Conservation (phyloP, 1,139 yeast genomes). For the Taphrina deformans region DNA sequence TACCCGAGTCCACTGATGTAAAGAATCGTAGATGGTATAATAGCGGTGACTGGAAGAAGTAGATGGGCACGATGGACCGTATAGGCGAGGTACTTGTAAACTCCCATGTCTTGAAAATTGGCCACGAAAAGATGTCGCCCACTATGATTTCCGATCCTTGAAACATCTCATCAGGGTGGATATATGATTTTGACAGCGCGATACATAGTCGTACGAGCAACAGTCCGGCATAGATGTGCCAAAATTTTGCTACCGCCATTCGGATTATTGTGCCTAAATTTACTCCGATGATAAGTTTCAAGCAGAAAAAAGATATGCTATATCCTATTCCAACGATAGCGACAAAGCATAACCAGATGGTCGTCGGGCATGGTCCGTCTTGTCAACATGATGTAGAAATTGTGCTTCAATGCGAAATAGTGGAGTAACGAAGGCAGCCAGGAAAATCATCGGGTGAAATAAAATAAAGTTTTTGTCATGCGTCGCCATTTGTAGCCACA, state of each 20-base stretch:
- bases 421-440: too few relatives aligned
- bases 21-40: conserved; percentile 44
- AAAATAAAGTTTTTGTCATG: too few relatives aligned
- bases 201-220: conserved; percentile 54
- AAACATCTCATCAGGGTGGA: conserved; percentile 97
- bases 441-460: too few relatives aligned
- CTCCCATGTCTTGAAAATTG: conserved; percentile 78
- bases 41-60: conserved; percentile 67
- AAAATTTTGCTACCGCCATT: neutral
- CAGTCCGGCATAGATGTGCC: conserved; percentile 35
- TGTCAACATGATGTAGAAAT: too few relatives aligned
- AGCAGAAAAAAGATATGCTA: too few relatives aligned
- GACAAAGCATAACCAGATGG: too few relatives aligned
- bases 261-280: too few relatives aligned
- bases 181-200: conserved; percentile 73
- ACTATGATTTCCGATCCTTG: conserved; percentile 76
- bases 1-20: conserved; percentile 42
- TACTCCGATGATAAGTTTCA: too few relatives aligned
- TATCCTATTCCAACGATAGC: too few relatives aligned
- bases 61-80: conserved; percentile 70
- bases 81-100: conserved; percentile 61
- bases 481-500: too few relatives aligned
- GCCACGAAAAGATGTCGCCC: conserved; percentile 44
- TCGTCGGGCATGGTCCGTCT: too few relatives aligned
- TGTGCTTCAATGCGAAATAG: too few relatives aligned